phyloP scores from a whole-genome alignment of 345 rosid species.

The Euphorbia pulcherrima region DNA sequence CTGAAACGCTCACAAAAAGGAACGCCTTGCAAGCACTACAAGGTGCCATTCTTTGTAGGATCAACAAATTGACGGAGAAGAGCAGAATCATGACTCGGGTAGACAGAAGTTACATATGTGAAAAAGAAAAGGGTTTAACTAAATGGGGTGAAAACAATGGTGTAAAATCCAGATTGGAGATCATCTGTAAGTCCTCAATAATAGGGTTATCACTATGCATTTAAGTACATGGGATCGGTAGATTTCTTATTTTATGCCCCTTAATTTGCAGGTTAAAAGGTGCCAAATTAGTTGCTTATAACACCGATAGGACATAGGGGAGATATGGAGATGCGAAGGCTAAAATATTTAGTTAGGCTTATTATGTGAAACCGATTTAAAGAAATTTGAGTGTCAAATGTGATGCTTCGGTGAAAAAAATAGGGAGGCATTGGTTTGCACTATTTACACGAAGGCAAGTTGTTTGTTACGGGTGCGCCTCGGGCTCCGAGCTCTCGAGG shows the following conservation, averaged over 20 bases:
- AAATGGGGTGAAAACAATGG: conserved; percentile 71
- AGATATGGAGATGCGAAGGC: too few relatives aligned
- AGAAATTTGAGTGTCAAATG: too few relatives aligned
- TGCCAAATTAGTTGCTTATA: too few relatives aligned
- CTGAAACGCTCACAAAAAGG: conserved; percentile 20
- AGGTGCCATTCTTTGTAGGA: conserved; percentile 30
- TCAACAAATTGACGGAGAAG: conserved; percentile 33
- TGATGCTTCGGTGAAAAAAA: too few relatives aligned
- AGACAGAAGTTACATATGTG: conserved; percentile 35
- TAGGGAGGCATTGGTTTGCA: too few relatives aligned
- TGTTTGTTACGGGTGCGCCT: too few relatives aligned
- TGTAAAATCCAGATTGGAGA: conserved; percentile 48
- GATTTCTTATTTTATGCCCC: not conserved
- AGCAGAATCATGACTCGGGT: conserved; percentile 26
- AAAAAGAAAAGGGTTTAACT: conserved; percentile 46
- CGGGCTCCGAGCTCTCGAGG: too few relatives aligned
- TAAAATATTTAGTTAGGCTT: too few relatives aligned
- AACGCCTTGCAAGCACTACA: conserved; percentile 38
- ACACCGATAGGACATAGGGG: too few relatives aligned
- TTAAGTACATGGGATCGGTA: not conserved
- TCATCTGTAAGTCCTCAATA: conserved; percentile 53
- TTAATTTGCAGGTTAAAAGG: not conserved
- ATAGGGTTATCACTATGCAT: conserved; percentile 3
- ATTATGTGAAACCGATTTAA: too few relatives aligned
- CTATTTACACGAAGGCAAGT: too few relatives aligned